Conservation (phyloP, 2,329 filamentous ascomycete genomes). For the Hypocrella siamensis region DNA sequence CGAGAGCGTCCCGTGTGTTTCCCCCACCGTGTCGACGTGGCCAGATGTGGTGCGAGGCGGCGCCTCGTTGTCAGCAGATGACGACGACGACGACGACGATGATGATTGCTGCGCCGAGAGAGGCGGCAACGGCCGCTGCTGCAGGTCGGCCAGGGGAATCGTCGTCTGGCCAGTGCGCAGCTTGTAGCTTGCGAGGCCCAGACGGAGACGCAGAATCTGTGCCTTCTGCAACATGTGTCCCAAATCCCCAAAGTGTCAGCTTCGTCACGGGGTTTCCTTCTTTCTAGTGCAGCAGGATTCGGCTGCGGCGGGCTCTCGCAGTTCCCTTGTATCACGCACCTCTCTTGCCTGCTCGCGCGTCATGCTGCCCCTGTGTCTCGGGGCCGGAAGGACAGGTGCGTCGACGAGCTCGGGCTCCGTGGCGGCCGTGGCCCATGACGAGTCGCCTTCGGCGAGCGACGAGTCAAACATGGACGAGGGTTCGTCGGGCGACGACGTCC, state of each 20-base stretch:
- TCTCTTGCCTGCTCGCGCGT: constrained; percentile 38
- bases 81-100: constrained; percentile 11
- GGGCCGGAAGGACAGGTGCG: constrained; percentile 2
- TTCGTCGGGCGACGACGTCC: constrained; percentile 22
- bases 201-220: constrained; percentile 50
- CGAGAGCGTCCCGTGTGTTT: too few relatives aligned
- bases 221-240: too few relatives aligned
- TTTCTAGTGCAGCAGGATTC: too few relatives aligned
- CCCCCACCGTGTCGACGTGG: too few relatives aligned
- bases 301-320: too few relatives aligned
- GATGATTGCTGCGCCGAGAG: constrained; percentile 2
- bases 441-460: constrained; percentile 29
- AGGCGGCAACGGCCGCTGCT: constrained; percentile 18
- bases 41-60: too few relatives aligned
- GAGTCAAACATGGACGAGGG: constrained; percentile 35
- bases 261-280: background rate
- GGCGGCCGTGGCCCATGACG: constrained; percentile 30
- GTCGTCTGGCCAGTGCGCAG: constrained; percentile 55
- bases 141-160: constrained; percentile 46
- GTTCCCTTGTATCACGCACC: constrained; percentile 16
- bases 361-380: constrained; percentile 11
- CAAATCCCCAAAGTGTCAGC: background rate
- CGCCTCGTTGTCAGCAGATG: too few relatives aligned
- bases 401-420: constrained; percentile 28
- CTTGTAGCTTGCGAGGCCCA: constrained; percentile 60